These are phyloP conservation scores for Penicillium mononematosum DNA, from an alignment of 495 filamentous ascomycete species.

Conservation along the genomic window DNA sequence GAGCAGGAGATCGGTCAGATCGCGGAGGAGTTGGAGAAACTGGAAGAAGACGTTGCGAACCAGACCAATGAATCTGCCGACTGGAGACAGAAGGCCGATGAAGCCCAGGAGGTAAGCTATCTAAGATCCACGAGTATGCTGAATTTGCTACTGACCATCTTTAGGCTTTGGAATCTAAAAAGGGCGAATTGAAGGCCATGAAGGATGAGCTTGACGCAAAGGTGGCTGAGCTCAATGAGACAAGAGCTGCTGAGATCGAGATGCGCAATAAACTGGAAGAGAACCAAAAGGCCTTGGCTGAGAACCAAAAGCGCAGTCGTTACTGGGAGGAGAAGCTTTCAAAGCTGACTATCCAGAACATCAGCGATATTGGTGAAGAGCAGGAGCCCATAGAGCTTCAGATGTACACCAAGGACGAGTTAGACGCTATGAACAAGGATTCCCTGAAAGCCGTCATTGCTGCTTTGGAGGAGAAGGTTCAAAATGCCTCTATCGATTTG, in stretches of 20 bases:
- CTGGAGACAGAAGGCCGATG: slow-evolving; percentile 71
- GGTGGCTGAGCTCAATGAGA: slow-evolving; percentile 83
- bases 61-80: slow-evolving; percentile 73
- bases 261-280: slow-evolving; percentile 97
- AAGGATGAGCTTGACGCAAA: slow-evolving; percentile 87
- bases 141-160: slow-evolving; percentile 15
- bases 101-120: slow-evolving; percentile 68
- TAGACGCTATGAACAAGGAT: slow-evolving; percentile 89
- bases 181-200: slow-evolving; percentile 70
- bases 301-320: slow-evolving; percentile 79
- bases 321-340: slow-evolving; percentile 88
- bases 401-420: slow-evolving; percentile 82
- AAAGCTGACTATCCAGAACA: slow-evolving; percentile 73
- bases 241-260: slow-evolving; percentile 87
- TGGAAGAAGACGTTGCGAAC: slow-evolving; percentile 72
- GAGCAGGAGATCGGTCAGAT: slow-evolving; percentile 73
- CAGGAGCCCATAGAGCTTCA: slow-evolving; percentile 62
- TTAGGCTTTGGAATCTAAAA: slow-evolving; percentile 70
- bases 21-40: slow-evolving; percentile 65
- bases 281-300: slow-evolving; percentile 81
- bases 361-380: slow-evolving; percentile 66
- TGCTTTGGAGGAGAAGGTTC: slow-evolving; percentile 85
- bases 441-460: slow-evolving; percentile 84
- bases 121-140: neutral
- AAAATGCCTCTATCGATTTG: slow-evolving; percentile 84